These are phyloP conservation scores for Starmerella riodocensis DNA, from an alignment of 805 yeast species.

Conservation along the genomic window DNA sequence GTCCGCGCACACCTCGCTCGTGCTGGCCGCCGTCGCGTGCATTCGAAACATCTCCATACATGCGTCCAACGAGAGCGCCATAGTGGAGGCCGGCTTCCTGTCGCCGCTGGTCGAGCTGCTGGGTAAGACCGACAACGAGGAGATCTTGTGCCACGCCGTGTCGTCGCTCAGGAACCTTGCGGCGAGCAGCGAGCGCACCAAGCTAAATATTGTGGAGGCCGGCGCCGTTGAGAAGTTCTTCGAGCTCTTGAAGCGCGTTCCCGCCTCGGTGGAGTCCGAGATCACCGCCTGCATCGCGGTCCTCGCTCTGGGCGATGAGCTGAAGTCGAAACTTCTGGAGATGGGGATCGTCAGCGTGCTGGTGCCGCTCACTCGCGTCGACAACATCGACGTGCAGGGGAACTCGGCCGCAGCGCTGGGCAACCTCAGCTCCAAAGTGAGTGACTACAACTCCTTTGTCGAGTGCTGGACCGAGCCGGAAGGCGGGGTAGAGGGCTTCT, in stretches of 20 bases:
- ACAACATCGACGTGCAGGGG: slow-evolving; percentile 91
- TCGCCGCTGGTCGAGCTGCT: slow-evolving; percentile 77
- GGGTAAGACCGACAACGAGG: slow-evolving; percentile 70
- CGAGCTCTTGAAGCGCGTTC: slow-evolving; percentile 62
- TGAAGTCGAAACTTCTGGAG: slow-evolving; percentile 70
- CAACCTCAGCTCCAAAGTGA: slow-evolving; percentile 80
- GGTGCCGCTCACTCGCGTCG: slow-evolving; percentile 78
- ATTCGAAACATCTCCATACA: slow-evolving; percentile 93
- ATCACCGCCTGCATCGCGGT: slow-evolving; percentile 96
- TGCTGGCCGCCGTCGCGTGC: slow-evolving; percentile 95
- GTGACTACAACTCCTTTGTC: slow-evolving; percentile 66
- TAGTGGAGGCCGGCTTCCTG: slow-evolving; percentile 92
- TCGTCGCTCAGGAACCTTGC: slow-evolving; percentile 92
- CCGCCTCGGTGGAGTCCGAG: slow-evolving; percentile 89
- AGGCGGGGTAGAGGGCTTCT: slow-evolving; percentile 76
- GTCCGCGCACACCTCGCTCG: slow-evolving; percentile 79
- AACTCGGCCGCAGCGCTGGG: slow-evolving; percentile 98
- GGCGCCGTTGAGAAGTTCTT: slow-evolving; percentile 92
- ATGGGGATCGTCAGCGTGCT: slow-evolving; percentile 76
- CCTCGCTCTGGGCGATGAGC: slow-evolving; percentile 87
- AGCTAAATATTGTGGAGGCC: slow-evolving; percentile 81
- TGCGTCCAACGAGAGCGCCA: slow-evolving; percentile 87
- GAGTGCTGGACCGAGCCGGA: slow-evolving; percentile 66
- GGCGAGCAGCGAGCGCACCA: slow-evolving; percentile 84
- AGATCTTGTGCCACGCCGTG: slow-evolving; percentile 95